These are phyloP conservation scores for Fusarium sp. DNA, from an alignment of 2,329 filamentous ascomycete species.

Conservation along the genomic window DNA sequence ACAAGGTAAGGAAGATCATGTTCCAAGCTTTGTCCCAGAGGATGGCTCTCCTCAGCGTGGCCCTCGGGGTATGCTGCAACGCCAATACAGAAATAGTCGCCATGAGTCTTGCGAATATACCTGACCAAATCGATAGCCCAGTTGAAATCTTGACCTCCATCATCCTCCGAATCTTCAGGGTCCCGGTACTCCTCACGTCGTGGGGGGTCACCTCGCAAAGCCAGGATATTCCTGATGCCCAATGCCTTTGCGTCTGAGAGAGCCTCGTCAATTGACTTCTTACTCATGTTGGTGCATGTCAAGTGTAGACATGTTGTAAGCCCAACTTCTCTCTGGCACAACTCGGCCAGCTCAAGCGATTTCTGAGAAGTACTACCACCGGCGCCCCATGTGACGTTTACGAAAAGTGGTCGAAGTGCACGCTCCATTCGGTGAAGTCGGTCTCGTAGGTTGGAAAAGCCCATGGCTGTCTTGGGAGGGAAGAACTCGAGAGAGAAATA, in stretches of 20 bases:
- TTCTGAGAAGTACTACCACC: slow-evolving; percentile 92
- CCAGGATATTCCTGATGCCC: slow-evolving; percentile 93
- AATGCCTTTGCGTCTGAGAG: slow-evolving; percentile 90
- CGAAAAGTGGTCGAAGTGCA: slow-evolving; percentile 89
- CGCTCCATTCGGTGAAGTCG: slow-evolving; percentile 95
- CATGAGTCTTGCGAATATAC: slow-evolving; percentile 87
- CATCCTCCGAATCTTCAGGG: slow-evolving; percentile 67
- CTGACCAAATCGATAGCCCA: slow-evolving; percentile 90
- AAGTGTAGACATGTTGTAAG: slow-evolving; percentile 95
- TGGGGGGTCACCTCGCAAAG: slow-evolving; percentile 90
- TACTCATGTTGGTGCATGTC: slow-evolving; percentile 98
- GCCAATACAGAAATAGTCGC: slow-evolving; percentile 95
- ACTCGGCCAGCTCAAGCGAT: slow-evolving; percentile 92
- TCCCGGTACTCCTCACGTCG: slow-evolving; percentile 86
- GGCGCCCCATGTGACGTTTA: slow-evolving; percentile 98
- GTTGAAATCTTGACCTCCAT: slow-evolving; percentile 80
- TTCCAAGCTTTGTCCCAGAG: slow-evolving; percentile 74
- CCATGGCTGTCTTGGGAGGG: slow-evolving; percentile 96
- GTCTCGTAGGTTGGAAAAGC: slow-evolving; percentile 91
- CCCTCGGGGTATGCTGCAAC: slow-evolving; percentile 96
- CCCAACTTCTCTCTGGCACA: slow-evolving; percentile 91
- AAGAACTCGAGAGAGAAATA: slow-evolving; percentile 99
- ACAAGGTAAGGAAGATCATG: slow-evolving; percentile 89
- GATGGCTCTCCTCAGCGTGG: slow-evolving; percentile 90
- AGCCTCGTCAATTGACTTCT: slow-evolving; percentile 84